Percentiles rank a stretch among this genome's conserved stretches.
Evolutionary conservation across 2,329 filamentous ascomycete genomes (phyloP).

Genomic region (Exophiala spinifera): DNA sequence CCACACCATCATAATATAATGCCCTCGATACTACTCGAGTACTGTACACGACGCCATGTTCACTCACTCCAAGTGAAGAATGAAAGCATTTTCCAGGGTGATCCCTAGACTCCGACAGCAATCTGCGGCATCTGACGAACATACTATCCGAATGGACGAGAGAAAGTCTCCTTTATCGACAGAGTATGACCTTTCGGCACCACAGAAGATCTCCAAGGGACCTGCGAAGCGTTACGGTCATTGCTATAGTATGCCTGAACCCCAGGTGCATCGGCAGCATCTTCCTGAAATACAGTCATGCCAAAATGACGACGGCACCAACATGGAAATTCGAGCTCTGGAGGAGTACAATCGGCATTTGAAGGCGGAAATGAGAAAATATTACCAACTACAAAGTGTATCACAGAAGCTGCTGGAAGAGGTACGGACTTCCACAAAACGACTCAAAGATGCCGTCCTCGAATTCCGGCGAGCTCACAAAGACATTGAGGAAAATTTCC

Average conservation of each 20-base stretch:
- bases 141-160: background rate
- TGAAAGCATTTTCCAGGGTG: background rate
- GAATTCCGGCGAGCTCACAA: background rate
- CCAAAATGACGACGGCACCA: background rate
- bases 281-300: background rate
- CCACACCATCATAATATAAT: background rate
- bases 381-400: background rate
- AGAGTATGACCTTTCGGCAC: background rate
- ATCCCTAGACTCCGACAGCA: background rate
- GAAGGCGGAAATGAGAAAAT: background rate
- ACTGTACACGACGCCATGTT: background rate
- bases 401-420: background rate
- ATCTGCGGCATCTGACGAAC: background rate
- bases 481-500: background rate
- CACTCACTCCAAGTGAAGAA: background rate
- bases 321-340: background rate
- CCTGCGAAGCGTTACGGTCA: background rate
- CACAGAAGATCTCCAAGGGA: background rate
- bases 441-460: slow-evolving; percentile 1
- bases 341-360: background rate
- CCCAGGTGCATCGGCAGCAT: background rate
- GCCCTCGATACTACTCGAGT: background rate
- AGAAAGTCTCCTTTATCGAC: background rate
- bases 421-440: background rate
- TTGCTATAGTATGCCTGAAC: background rate